These are phyloP conservation scores for Pinus albicaulis DNA, from an alignment of 75 land plant genomes.

Conservation along the genomic window DNA sequence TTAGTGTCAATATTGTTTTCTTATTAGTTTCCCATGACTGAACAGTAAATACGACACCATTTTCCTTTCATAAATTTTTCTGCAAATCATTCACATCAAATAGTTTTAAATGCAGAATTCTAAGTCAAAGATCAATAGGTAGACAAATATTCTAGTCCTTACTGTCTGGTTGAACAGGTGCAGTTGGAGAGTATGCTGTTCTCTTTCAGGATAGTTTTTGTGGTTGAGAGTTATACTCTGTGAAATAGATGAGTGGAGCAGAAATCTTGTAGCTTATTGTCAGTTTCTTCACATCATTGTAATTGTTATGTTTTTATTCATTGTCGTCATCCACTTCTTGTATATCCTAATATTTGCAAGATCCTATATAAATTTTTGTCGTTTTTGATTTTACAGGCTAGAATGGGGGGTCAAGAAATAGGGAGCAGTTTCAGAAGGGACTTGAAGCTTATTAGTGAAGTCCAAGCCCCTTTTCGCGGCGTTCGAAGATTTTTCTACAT, in stretches of 20 bases:
- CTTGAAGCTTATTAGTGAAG: conserved; percentile 96
- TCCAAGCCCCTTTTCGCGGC: conserved; percentile 96
- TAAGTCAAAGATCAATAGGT: not conserved
- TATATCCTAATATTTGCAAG: not conserved
- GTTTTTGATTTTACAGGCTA: conserved; percentile 50
- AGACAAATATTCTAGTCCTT: not conserved
- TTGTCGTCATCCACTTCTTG: not conserved
- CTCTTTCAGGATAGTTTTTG: conserved; percentile 2
- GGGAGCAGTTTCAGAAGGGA: conserved; percentile 91
- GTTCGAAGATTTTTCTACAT: conserved; percentile 89
- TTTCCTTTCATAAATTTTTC: not conserved
- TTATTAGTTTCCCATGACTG: not conserved
- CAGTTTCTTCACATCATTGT: not conserved
- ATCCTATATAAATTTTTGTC: not conserved
- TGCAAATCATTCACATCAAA: not conserved
- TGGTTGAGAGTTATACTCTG: not conserved
- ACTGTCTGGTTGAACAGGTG: not conserved
- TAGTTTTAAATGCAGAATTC: not conserved
- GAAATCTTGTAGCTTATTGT: not conserved
- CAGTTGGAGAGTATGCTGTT: not conserved
- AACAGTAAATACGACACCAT: not conserved
- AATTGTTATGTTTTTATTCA: not conserved
- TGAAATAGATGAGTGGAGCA: not conserved
- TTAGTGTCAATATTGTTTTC: not conserved
- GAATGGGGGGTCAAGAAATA: conserved; percentile 84